Conservation (phyloP, 2,329 filamentous ascomycete genomes). For the Botrytis elliptica region DNA sequence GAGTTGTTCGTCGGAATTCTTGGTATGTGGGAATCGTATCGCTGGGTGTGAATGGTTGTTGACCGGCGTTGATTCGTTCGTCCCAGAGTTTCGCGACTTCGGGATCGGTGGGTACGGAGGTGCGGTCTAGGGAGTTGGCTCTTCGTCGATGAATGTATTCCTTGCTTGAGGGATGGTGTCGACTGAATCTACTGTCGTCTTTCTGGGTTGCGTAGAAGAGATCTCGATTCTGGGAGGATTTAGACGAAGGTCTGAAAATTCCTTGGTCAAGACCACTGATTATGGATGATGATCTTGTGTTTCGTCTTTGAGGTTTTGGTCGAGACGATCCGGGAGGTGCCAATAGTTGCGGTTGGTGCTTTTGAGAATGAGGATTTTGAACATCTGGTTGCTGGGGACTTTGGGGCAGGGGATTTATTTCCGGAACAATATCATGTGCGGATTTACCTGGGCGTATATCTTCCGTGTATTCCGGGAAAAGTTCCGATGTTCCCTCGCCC, state of each 20-base stretch:
- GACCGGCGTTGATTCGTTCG: neutral
- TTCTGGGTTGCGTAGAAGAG: slow-evolving; percentile 8
- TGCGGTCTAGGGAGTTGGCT: neutral
- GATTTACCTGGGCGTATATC: neutral
- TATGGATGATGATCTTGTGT: neutral
- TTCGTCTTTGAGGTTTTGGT: neutral
- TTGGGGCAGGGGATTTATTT: neutral
- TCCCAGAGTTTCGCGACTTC: neutral
- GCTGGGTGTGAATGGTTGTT: neutral
- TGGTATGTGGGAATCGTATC: neutral
- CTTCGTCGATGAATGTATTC: neutral
- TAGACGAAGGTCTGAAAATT: neutral
- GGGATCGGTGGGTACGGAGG: neutral
- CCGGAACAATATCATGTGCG: neutral
- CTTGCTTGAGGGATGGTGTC: neutral
- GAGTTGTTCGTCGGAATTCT: slow-evolving; percentile 1
- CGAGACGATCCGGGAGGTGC: neutral
- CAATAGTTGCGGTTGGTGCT: neutral
- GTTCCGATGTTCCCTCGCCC: too few relatives aligned
- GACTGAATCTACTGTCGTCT: neutral
- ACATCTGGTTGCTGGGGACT: neutral
- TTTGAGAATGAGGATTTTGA: neutral
- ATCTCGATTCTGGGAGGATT: neutral
- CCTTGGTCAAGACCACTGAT: neutral
- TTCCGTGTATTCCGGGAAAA: neutral